Evolutionary conservation across 345 rosid genomes (phyloP).

Genomic region (Mercurialis annua): DNA sequence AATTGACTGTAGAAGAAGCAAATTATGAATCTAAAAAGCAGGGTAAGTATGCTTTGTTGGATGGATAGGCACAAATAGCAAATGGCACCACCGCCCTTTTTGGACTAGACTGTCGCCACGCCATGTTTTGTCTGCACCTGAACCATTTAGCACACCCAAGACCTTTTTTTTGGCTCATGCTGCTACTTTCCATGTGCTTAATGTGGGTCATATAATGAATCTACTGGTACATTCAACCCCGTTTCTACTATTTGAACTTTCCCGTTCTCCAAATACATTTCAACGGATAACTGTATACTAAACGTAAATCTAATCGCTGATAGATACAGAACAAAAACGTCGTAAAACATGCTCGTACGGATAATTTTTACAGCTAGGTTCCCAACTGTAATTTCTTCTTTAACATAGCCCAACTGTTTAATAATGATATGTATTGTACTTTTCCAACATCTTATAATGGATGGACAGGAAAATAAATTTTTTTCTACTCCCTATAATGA

Average conservation of each 20-base stretch:
- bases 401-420: too few relatives aligned
- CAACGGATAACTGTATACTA: neutral
- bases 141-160: neutral
- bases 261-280: neutral
- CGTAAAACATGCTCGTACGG: neutral
- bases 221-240: neutral
- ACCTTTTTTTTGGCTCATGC: neutral
- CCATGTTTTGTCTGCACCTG: constrained; percentile 20
- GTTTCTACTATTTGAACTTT: neutral
- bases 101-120: constrained; percentile 18
- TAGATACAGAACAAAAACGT: neutral
- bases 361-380: neutral
- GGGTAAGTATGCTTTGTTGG: constrained; percentile 26
- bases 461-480: neutral
- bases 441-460: neutral
- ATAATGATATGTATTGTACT: too few relatives aligned
- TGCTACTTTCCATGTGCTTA: constrained; percentile 21
- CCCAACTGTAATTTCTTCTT: constrained; percentile 1
- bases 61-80: constrained; percentile 28
- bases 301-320: neutral
- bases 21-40: neutral
- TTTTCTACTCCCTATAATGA: constrained; percentile 21
- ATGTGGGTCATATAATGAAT: neutral
- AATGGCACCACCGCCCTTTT: constrained; percentile 11
- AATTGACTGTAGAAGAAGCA: neutral